Evolutionary conservation across 148 eudicot species (phyloP).

Genomic region (Spergularia bocconei): DNA sequence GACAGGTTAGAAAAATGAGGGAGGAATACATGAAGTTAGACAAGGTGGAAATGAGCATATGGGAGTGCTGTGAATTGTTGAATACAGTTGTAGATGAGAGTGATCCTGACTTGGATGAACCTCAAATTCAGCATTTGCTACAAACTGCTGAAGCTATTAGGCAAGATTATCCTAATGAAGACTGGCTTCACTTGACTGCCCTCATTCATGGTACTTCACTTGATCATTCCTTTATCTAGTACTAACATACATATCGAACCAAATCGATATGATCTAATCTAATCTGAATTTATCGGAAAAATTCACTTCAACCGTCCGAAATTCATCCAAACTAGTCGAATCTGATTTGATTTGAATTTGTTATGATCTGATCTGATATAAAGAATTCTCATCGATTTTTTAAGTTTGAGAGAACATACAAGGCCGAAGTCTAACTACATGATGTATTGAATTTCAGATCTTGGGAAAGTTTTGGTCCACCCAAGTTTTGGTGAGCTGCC

Average conservation of each 20-base stretch:
- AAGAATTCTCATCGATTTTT: too few species aligned
- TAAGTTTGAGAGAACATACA: too few species aligned
- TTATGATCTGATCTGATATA: too few species aligned
- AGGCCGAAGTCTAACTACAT: too few species aligned
- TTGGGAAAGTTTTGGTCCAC: slow-evolving; percentile 85
- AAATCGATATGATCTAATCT: neutral
- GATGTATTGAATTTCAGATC: slow-evolving; percentile 42
- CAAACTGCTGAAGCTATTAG: slow-evolving; percentile 91
- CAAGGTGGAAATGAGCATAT: slow-evolving; percentile 88
- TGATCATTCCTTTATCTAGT: too few species aligned
- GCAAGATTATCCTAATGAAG: slow-evolving; percentile 79
- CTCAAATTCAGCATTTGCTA: slow-evolving; percentile 86
- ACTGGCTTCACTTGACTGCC: slow-evolving; percentile 93
- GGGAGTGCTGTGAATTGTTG: slow-evolving; percentile 92
- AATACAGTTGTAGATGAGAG: slow-evolving; percentile 88
- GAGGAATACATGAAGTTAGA: slow-evolving; percentile 63
- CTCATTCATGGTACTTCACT: slow-evolving; percentile 70
- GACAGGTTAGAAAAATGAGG: slow-evolving; percentile 82
- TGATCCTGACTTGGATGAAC: slow-evolving; percentile 91
- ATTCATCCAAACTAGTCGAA: too few species aligned
- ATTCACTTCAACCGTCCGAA: too few species aligned
- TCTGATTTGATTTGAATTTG: too few species aligned
- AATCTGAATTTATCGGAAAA: too few species aligned
- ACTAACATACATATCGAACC: too few species aligned
- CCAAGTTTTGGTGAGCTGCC: slow-evolving; percentile 84